A percentile compares a stretch with the other conserved stretches of the same genome.
Evolutionary conservation across 2,329 filamentous ascomycete genomes (phyloP).

Genomic region (Aspergillus fischeri): DNA sequence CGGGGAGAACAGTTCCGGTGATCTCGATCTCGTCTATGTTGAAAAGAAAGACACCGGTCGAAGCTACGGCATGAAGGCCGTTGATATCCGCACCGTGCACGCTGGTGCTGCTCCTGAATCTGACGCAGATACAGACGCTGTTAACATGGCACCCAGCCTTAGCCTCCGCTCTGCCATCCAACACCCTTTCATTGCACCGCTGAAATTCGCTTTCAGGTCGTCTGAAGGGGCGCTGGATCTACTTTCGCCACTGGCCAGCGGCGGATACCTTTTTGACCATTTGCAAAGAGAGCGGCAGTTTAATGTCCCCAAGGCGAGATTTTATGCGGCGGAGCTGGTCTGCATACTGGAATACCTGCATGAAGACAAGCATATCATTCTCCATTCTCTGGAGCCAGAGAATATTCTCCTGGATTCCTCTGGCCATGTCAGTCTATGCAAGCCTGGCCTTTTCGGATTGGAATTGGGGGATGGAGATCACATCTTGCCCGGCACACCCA

Average conservation of each 20-base stretch:
- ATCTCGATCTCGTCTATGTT: neutral
- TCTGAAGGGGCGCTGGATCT: conserved; percentile 4
- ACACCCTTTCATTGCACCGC: conserved; percentile 13
- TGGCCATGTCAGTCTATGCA: conserved; percentile 14
- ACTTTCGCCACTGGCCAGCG: conserved; percentile 13
- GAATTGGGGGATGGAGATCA: conserved; percentile 5
- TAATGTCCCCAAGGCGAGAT: conserved; percentile 6
- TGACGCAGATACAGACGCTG: neutral
- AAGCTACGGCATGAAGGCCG: conserved; percentile 4
- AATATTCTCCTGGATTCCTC: conserved; percentile 14
- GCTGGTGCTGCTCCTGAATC: neutral
- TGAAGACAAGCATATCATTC: conserved; percentile 10
- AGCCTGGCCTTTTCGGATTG: conserved; percentile 10
- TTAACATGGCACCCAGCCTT: neutral
- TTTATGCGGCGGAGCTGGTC: conserved; percentile 14
- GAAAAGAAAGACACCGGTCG: conserved; percentile 4
- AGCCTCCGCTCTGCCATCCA: conserved; percentile 8
- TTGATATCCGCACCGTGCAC: neutral
- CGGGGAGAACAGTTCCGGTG: neutral
- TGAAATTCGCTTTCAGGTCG: conserved; percentile 10
- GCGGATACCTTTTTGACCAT: conserved; percentile 13
- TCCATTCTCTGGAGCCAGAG: conserved; percentile 8
- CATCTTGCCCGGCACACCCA: conserved; percentile 7
- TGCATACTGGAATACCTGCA: conserved; percentile 15
- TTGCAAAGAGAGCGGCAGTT: conserved; percentile 10